phyloP scores from a whole-genome alignment of 176 grass and related monocot genomes.

The Lolium rigidum region DNA sequence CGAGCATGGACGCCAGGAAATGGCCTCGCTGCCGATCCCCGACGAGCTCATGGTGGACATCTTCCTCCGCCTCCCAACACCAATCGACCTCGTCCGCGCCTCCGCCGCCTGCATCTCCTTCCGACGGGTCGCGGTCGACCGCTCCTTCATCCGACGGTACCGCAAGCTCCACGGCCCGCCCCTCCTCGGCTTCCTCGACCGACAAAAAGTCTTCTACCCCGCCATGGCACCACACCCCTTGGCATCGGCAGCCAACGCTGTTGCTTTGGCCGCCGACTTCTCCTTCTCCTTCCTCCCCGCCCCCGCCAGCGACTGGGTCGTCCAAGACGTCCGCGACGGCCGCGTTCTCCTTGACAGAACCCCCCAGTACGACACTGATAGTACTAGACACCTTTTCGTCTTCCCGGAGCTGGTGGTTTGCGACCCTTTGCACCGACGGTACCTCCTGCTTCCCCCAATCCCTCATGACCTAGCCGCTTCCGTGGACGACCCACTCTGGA shows the following conservation, averaged over 20 bases:
- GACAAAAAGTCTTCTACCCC: no score
- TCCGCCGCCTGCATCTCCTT: neutral
- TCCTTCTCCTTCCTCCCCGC: neutral
- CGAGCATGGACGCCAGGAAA: no score
- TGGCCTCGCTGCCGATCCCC: neutral
- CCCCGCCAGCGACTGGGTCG: neutral
- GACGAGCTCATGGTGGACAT: neutral
- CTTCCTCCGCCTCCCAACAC: neutral
- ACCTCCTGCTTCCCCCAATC: neutral
- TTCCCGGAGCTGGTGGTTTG: neutral
- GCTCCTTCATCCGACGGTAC: neutral
- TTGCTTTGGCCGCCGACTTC: neutral
- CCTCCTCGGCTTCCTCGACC: neutral
- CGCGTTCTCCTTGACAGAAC: neutral
- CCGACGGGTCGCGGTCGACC: neutral
- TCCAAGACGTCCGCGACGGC: neutral
- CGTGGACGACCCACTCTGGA: no score
- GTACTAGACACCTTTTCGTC: neutral
- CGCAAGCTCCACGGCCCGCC: neutral
- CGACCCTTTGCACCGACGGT: neutral
- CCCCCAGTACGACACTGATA: no score
- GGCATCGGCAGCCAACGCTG: no score
- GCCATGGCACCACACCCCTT: no score
- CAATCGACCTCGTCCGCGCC: neutral
- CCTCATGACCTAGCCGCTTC: no score